Base-by-base conservation (phyloP, 495 filamentous ascomycete genomes). In the Xylaria acuta region DNA sequence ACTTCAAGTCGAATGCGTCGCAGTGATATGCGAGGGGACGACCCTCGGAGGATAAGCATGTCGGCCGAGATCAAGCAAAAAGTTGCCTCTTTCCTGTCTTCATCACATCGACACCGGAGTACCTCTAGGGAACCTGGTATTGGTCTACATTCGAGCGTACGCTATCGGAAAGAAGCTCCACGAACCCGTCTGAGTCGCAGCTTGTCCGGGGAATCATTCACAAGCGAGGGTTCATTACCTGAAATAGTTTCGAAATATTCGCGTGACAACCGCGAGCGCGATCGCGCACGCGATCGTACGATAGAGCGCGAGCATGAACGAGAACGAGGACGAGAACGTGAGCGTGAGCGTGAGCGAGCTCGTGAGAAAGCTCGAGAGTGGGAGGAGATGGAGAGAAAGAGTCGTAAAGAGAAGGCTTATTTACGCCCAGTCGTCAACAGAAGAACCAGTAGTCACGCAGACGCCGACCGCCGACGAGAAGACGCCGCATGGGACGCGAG, bases 391-490 rank as follows among this genome's bases (percentile, higher is more conserved):
- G 70, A 79, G 32, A 79, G 72, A 72, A 76, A 63, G 20, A 74
- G 56, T 20, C 75, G 71, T 41, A 77, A 63, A 11, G 78, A 81
- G 34, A 73, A 75, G 51, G 53, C 32, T 16, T 82, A 83, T 70
- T 64, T 81, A 36, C 77, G 76, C 20, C 78, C 80, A 30, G 70
- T 73, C 8, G 18, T 58, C n/a, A 75, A 72, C n/a, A 80, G 84
- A 25, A 76, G 84, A 54, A 79, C 82, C 2, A 84, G 82, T 70
- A 85, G 84, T 73, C 84, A 85, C 63, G 75, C 82, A 2, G 84
- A 86, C 27, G 49, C 80, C 16, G 83, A 82, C 16, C 69, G 82
- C 40, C 76, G 76, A 72, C 74, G 71, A 38, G 71, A 76, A 54
- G 77, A 80, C 0, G 71, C 73, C 45, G 72, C 73, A 1, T 79